Conservation (phyloP, 805 yeast species). For the Yamadazyma ubonensis region DNA sequence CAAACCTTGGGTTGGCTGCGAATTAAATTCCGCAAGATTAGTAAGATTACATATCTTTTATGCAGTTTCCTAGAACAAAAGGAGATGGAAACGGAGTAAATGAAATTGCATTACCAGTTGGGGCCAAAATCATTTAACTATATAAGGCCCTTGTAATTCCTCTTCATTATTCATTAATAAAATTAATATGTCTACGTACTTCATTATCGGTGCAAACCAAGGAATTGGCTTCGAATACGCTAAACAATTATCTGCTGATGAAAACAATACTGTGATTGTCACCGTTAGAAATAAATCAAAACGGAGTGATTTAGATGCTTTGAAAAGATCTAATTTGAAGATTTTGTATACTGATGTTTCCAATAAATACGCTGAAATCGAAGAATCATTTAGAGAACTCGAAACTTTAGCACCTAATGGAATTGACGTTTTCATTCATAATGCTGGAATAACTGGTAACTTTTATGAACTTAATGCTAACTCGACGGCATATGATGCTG, state of each 20-base stretch:
- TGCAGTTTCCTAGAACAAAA: too few species aligned
- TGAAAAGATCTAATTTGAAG: slow-evolving; percentile 6
- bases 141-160: too few species aligned
- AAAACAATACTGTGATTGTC: slow-evolving; percentile 37
- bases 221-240: slow-evolving; percentile 39
- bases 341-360: slow-evolving; percentile 8
- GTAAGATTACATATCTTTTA: too few species aligned
- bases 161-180: too few species aligned
- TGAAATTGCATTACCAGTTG: too few species aligned
- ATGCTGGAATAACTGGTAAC: slow-evolving; percentile 26
- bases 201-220: slow-evolving; percentile 38
- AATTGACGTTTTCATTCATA: slow-evolving; percentile 33
- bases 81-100: too few species aligned
- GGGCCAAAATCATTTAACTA: too few species aligned
- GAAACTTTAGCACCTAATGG: slow-evolving; percentile 13
- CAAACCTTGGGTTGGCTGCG: too few species aligned
- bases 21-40: background rate
- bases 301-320: slow-evolving; percentile 10
- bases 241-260: slow-evolving; percentile 18
- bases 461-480: background rate
- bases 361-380: slow-evolving; percentile 1
- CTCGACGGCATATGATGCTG: slow-evolving; percentile 24
- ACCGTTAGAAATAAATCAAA: slow-evolving; percentile 31
- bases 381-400: slow-evolving; percentile 8
- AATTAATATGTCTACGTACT: slow-evolving; percentile 11